These are phyloP conservation scores for Pseudocercospora crystallina DNA, from an alignment of 2,329 filamentous ascomycete species.

Conservation along the genomic window DNA sequence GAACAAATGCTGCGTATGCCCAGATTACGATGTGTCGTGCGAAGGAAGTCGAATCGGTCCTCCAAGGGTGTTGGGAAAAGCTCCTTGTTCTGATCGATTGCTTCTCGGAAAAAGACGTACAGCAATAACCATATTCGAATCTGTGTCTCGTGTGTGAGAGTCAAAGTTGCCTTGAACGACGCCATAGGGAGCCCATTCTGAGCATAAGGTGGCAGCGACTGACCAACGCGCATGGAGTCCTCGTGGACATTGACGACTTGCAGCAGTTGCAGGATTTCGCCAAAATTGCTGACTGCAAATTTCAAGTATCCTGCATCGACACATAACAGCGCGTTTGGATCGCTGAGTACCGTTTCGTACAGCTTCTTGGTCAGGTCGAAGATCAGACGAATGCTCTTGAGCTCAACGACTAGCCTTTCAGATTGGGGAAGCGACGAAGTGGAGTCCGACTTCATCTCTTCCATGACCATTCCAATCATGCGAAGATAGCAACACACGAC, in stretches of 20 bases:
- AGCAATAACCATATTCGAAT: constrained; percentile 84
- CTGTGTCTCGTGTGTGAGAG: constrained; percentile 76
- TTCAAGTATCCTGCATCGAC: constrained; percentile 77
- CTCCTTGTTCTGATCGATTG: constrained; percentile 64
- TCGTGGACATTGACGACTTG: constrained; percentile 80
- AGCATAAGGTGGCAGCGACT: constrained; percentile 61
- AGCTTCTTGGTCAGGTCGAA: constrained; percentile 74
- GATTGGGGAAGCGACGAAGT: constrained; percentile 57
- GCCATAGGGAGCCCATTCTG: constrained; percentile 44
- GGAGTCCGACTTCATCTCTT: constrained; percentile 63
- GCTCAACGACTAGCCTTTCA: constrained; percentile 67
- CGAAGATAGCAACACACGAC: constrained; percentile 83
- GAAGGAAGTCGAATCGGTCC: constrained; percentile 75
- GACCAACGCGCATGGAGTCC: constrained; percentile 79
- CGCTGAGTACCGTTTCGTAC: constrained; percentile 63
- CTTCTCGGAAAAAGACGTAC: constrained; percentile 76
- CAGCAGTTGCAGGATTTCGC: constrained; percentile 69
- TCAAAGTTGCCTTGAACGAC: constrained; percentile 28
- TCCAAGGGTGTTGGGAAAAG: constrained; percentile 66
- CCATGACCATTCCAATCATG: constrained; percentile 79
- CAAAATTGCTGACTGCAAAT: constrained; percentile 69
- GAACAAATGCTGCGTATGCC: constrained; percentile 85
- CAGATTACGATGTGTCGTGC: constrained; percentile 77
- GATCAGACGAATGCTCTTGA: constrained; percentile 75
- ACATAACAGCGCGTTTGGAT: constrained; percentile 76